A percentile compares a stretch with the other conserved stretches of the same genome.
These are phyloP conservation scores for Ceratobasidium sp. DNA, from an alignment of 1,284 basidiomycete genomes.

Conservation along the genomic window DNA sequence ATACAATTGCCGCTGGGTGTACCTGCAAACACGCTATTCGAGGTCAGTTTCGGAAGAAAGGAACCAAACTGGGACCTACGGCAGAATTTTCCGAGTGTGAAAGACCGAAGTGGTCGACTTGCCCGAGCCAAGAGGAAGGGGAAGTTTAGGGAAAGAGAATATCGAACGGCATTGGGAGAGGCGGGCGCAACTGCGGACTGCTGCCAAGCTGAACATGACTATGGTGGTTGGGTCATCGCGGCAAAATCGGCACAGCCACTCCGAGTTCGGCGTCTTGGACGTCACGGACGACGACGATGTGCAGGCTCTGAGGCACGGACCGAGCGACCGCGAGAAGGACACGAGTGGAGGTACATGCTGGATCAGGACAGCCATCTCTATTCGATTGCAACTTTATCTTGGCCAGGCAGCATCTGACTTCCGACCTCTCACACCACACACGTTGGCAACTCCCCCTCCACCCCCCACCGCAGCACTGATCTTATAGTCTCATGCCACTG, in stretches of 20 bases:
- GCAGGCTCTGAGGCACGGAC: background rate
- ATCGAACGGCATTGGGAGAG: slow-evolving; percentile 29
- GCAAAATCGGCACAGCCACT: slow-evolving; percentile 22
- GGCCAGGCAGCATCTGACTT: slow-evolving; percentile 31
- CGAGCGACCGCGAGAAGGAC: background rate
- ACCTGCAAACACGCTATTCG: slow-evolving; percentile 60
- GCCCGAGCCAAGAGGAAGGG: slow-evolving; percentile 27
- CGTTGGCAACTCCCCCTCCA: slow-evolving; percentile 28
- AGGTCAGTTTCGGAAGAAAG: slow-evolving; percentile 40
- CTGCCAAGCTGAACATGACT: slow-evolving; percentile 13
- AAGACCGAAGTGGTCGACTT: slow-evolving; percentile 59
- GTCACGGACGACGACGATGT: slow-evolving; percentile 1
- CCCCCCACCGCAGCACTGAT: slow-evolving; percentile 25
- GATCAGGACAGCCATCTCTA: background rate
- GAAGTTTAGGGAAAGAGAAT: slow-evolving; percentile 46
- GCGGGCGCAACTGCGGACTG: background rate
- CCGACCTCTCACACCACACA: slow-evolving; percentile 23
- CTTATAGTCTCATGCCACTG: background rate
- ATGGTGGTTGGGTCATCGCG: slow-evolving; percentile 7
- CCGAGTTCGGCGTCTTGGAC: background rate
- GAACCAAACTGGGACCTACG: slow-evolving; percentile 65
- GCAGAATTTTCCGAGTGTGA: slow-evolving; percentile 77
- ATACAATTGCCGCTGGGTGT: slow-evolving; percentile 82
- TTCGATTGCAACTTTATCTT: slow-evolving; percentile 29
- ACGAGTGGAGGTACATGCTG: background rate